Base-by-base conservation (phyloP, 108 stramenopile species). In the Cyclostephanos invisitatus region DNA sequence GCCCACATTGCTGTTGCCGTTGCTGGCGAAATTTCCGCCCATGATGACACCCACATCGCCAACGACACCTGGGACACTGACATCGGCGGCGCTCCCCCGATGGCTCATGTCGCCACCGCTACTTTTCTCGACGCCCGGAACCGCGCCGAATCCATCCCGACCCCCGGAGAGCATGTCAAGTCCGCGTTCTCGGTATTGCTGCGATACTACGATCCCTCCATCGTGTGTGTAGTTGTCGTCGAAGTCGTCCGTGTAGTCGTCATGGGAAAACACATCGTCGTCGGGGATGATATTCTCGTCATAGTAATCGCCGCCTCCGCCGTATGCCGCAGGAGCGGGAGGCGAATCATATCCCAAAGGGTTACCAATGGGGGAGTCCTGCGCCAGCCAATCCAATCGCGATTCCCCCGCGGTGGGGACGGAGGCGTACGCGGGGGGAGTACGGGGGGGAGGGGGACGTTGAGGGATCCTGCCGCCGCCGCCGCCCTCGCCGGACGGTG, bases 131-230 rank as follows among this genome's bases (percentile, higher is more conserved):
- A 56, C 35, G 5, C 72, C 72, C 54, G 24, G 14, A 2, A 64
- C 51, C 12, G 24, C 62, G 29, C 72, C 72, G 46, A 64, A 73
- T 36, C 72, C 72, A 2, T 64, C 63, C 22, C 28, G 53, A 2
- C 72, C 72, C 2, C 72, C 72, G 28, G 53, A 56, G 2, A 73
- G 53, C 7, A 56, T 20, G 55, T 73, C 72, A 53, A 73, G 63
- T 25, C 72, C 72, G 20, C 56, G 63, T 25, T 73, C 54, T 42
- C 36, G 49, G n/a, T 73, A 73, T 40, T 42, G 62, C 44, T 73
- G 42, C 5, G 62, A 37, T 0, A 73, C 36, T 29, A 42, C 48
- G 28, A 28, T 50, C 12, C 59, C 70, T 3, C 9, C 44, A 24
- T 60, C 40, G 40, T 40, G 18, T 7, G 27, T 27, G 27, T 9